Base-by-base conservation (phyloP, 306 rosid species). In the Echinosophora koreensis region DNA sequence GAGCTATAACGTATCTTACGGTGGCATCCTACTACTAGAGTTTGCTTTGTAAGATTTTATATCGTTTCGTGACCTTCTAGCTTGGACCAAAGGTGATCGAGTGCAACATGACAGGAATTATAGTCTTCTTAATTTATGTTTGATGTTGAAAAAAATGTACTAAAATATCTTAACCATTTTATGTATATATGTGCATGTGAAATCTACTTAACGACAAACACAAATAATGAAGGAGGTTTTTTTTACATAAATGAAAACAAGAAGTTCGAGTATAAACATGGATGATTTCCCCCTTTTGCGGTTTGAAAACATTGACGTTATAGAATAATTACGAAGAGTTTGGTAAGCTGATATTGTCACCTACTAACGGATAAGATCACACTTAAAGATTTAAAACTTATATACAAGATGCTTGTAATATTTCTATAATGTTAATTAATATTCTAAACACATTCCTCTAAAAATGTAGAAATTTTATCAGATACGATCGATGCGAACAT, bases 21-120 rank as follows among this genome's bases (percentile, higher is more conserved):
- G 62, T 35, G 51, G 52, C 16, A 13, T 50, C 62, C 71, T 61
- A 35, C 27, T 15, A 35, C 35, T 15, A 34, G 18, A 49, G 39
- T 39, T 34, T 62, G 51, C 15, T 74, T 71, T 54, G 2, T 9
- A 35, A 52, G n/a, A 28, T 47, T 32, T 16, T 59, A n/a, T 30
- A 6, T 56, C 62, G 8, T 58, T 58, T 27, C 15, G 15, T 37
- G 6, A n/a, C 41, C 41, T 42, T 44, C 57, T 54, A 59, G 46
- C 32, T 28, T 56, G 49, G 50, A 52, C 50, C 50, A 16, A 27
- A 44, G 67, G 57, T 47, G 52, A 58, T 28, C 12, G 7, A 11
- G 41, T 41, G 38, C 69, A 60, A 73, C 4, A 32, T 4, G 47
- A 44, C 78, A 57, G 42, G 15, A 72, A 14, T 44, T 73, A 5